phyloP scores from a whole-genome alignment of 2,329 filamentous ascomycete species.

The Talaromyces sp. region DNA sequence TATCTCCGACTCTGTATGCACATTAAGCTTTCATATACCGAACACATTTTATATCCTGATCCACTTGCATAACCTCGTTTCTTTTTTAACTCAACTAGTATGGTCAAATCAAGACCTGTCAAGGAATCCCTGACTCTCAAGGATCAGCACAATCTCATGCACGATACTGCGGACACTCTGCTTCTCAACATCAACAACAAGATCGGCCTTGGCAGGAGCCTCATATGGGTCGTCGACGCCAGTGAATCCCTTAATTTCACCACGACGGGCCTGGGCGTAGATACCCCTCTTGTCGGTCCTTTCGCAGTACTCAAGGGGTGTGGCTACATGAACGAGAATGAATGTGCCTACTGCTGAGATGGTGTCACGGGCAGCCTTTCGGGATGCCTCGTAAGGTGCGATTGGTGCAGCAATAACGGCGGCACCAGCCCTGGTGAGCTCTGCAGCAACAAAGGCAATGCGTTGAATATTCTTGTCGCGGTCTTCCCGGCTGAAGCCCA shows the following conservation, averaged over 20 bases:
- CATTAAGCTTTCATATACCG: background rate
- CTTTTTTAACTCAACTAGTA: background rate
- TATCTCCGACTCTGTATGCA: slow-evolving; percentile 2
- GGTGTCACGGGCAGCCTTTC: slow-evolving; percentile 72
- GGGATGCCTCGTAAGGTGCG: slow-evolving; percentile 78
- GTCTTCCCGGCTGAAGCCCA: slow-evolving; percentile 90
- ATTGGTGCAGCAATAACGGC: slow-evolving; percentile 96
- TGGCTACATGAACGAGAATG: slow-evolving; percentile 92
- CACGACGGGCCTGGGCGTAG: slow-evolving; percentile 74
- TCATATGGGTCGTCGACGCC: slow-evolving; percentile 98
- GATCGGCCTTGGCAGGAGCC: slow-evolving; percentile 70
- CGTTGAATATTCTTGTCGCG: slow-evolving; percentile 91
- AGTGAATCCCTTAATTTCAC: slow-evolving; percentile 97
- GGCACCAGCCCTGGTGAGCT: slow-evolving; percentile 86
- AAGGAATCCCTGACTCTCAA: slow-evolving; percentile 84
- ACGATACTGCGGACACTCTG: slow-evolving; percentile 87
- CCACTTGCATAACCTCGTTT: background rate
- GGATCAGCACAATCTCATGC: slow-evolving; percentile 89
- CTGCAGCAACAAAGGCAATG: slow-evolving; percentile 92
- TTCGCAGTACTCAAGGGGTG: slow-evolving; percentile 86
- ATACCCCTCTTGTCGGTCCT: slow-evolving; percentile 91
- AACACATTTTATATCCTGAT: background rate
- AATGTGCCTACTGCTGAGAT: slow-evolving; percentile 82
- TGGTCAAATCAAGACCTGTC: slow-evolving; percentile 53
- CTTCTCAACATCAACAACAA: slow-evolving; percentile 79